Conservation (phyloP, 2,329 filamentous ascomycete genomes). For the Apiospora saccharicola region DNA sequence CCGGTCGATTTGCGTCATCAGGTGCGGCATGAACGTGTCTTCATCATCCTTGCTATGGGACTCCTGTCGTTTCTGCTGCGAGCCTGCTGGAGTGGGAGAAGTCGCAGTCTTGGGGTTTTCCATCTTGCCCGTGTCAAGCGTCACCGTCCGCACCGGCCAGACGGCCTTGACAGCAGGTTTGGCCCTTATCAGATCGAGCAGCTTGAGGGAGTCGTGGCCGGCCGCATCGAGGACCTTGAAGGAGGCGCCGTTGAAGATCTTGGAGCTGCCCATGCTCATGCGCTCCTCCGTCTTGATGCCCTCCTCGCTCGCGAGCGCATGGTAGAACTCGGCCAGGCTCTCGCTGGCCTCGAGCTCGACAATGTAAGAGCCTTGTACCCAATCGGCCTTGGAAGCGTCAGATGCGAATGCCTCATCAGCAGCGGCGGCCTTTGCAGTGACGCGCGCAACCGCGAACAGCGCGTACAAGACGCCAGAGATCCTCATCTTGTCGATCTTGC, state of each 20-base stretch:
- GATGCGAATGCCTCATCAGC: not conserved
- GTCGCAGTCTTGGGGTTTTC: not conserved
- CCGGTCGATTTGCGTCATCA: conserved; percentile 28
- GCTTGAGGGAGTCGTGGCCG: not conserved
- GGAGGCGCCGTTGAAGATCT: conserved; percentile 27
- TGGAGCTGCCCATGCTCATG: conserved; percentile 24
- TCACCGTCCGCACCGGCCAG: conserved; percentile 23
- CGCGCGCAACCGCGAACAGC: not conserved
- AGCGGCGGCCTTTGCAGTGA: not conserved
- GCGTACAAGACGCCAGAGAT: not conserved
- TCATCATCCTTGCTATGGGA: not conserved
- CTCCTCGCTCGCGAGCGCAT: conserved; percentile 20
- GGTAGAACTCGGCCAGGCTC: conserved; percentile 17
- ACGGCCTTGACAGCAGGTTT: not conserved
- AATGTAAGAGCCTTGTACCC: conserved; percentile 23
- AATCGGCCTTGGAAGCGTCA: not conserved
- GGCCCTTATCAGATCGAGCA: conserved; percentile 4
- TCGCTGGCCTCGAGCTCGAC: conserved; percentile 23
- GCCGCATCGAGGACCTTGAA: conserved; percentile 21
- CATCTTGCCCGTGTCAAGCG: conserved; percentile 4
- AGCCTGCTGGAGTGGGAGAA: not conserved
- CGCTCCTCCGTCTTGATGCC: conserved; percentile 25
- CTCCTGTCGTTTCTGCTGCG: not conserved
- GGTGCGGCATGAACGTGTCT: conserved; percentile 24
- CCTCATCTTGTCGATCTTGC: not conserved